phyloP scores from a whole-genome alignment of 2,329 filamentous ascomycete species.

The Cladophialophora chaetospira region DNA sequence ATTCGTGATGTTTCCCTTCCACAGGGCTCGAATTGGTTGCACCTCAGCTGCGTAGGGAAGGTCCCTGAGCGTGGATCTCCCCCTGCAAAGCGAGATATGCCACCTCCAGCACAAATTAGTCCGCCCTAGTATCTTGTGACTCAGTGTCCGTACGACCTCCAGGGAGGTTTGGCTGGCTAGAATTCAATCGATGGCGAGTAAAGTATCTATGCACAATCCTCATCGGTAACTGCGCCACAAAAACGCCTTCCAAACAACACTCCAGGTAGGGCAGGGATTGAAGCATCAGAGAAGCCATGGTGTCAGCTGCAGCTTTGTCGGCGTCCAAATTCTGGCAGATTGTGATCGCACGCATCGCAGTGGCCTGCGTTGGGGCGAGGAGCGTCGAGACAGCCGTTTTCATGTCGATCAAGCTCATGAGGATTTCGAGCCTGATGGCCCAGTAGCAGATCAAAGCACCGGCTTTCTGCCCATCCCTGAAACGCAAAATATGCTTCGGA shows the following conservation, averaged over 20 bases:
- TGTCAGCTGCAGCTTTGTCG: neutral
- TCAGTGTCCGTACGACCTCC: neutral
- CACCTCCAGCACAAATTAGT: too few relatives aligned
- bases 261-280: conserved; percentile 5
- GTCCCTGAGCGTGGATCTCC: too few relatives aligned
- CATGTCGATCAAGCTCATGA: conserved; percentile 4
- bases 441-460: conserved; percentile 2
- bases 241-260: conserved; percentile 7
- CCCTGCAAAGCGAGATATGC: too few relatives aligned
- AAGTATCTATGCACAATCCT: conserved; percentile 3
- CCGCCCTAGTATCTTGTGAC: neutral
- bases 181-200: neutral
- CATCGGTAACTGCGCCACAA: conserved; percentile 6
- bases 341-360: neutral
- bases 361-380: neutral
- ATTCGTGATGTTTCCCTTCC: too few relatives aligned
- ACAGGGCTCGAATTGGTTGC: too few relatives aligned
- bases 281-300: neutral
- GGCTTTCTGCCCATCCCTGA: conserved; percentile 7
- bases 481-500: neutral
- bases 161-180: neutral
- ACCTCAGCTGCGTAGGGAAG: too few relatives aligned
- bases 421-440: conserved; percentile 4
- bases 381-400: neutral
- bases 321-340: neutral